Base-by-base conservation (phyloP, 202 grass and related monocot species). In the Setaria italica region DNA sequence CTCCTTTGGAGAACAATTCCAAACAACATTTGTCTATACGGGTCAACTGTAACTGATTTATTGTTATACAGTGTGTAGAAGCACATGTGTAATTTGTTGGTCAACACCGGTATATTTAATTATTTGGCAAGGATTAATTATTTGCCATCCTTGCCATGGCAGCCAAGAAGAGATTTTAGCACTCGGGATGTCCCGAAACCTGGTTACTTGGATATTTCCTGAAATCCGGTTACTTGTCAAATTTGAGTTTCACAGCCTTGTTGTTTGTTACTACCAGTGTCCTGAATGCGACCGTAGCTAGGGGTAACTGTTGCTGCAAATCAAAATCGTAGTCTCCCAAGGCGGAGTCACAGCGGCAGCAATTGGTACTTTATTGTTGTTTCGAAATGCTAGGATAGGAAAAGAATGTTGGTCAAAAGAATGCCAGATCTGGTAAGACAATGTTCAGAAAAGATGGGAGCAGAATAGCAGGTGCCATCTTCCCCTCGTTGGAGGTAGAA, bases 1-100 rank as follows among this genome's bases (percentile, higher is more conserved):
- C 4, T 58, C 65, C 50, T 69, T 51, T 35, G 43, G 42, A 12
- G 43, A 82, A 70, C 48, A 49, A 84, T 79, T 67, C 56, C 67
- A 59, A 68, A 42, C 76, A 43, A 19, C 43, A 54, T 54, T 29
- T 39, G 30, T 83, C 43, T 39, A 83, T 63, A 49, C 35, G 80
- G 16, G 14, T 60, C 7, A 83, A 11, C 11, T 34, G 10, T 73
- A 83, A 47, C 55, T 8, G 0, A 69, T 63, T 63, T 33, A 48
- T 37, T 62, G 14, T 59, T 60, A 62, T 48, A 74, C 12, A 37
- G 11, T 83, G 30, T 34, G 29, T 74, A 73, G 69, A 46, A 82
- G n/a, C 66, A 50, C 62, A 71, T 70, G 13, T 81, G 15, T 6
- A 46, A 46, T 46, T 41, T 41, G 39, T 41, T 42, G 43, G 37